A percentile compares a stretch with the other conserved stretches of the same genome.
These are phyloP conservation scores for Botrytis medusae DNA, from an alignment of 2,329 filamentous ascomycete genomes.

Conservation along the genomic window DNA sequence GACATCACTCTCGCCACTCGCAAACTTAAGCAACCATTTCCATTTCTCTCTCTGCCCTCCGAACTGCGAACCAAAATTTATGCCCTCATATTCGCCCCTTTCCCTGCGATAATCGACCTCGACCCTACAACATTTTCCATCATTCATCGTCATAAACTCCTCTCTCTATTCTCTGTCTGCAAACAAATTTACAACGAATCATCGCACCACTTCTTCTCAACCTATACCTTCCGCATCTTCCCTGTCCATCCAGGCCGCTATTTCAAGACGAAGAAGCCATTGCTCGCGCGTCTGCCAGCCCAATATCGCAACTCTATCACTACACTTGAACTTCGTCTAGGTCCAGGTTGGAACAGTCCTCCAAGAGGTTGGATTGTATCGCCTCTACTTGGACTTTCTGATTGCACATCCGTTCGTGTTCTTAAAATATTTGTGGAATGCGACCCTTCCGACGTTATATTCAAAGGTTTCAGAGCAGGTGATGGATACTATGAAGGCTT, in stretches of 20 bases:
- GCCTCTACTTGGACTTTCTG: slow-evolving; percentile 59
- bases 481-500: slow-evolving; percentile 72
- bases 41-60: slow-evolving; percentile 65
- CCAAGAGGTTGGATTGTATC: slow-evolving; percentile 71
- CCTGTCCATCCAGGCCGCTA: slow-evolving; percentile 62
- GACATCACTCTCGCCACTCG: slow-evolving; percentile 24
- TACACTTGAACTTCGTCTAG: slow-evolving; percentile 67
- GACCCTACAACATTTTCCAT: slow-evolving; percentile 64
- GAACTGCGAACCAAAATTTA: slow-evolving; percentile 72
- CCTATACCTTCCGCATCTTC: slow-evolving; percentile 64
- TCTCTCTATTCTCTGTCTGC: slow-evolving; percentile 62
- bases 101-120: slow-evolving; percentile 61
- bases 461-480: slow-evolving; percentile 59
- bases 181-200: slow-evolving; percentile 63
- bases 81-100: slow-evolving; percentile 56
- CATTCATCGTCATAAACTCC: slow-evolving; percentile 52
- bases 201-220: slow-evolving; percentile 64
- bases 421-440: slow-evolving; percentile 70
- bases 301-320: slow-evolving; percentile 60
- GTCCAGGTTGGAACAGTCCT: slow-evolving; percentile 70
- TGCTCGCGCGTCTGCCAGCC: slow-evolving; percentile 64
- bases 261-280: slow-evolving; percentile 71
- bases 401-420: slow-evolving; percentile 58
- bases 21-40: slow-evolving; percentile 47
- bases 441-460: slow-evolving; percentile 67